phyloP scores from a whole-genome alignment of 2,329 filamentous ascomycete genomes.

The Alternaria sp. region DNA sequence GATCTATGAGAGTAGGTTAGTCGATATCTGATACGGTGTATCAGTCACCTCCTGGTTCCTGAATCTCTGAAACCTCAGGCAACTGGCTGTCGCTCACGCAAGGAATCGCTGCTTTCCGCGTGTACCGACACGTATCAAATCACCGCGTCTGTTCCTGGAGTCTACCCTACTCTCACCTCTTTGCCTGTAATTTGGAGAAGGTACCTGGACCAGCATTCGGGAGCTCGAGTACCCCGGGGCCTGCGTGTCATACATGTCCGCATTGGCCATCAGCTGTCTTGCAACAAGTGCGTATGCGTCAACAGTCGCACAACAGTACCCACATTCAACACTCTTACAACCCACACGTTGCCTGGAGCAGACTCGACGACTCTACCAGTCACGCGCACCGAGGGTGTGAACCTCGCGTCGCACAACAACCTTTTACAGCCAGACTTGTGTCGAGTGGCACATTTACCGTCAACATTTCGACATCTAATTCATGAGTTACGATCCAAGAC shows the following conservation, averaged over 20 bases:
- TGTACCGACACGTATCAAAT: constrained; percentile 22
- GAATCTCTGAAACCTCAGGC: constrained; percentile 25
- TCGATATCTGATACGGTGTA: constrained; percentile 30
- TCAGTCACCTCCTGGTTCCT: constrained; percentile 17
- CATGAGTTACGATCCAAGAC: constrained; percentile 48
- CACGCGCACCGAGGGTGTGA: not conserved
- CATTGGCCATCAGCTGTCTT: constrained; percentile 21
- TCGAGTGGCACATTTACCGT: constrained; percentile 42
- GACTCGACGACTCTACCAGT: not conserved
- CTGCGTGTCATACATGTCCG: constrained; percentile 16
- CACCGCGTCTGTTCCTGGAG: constrained; percentile 23
- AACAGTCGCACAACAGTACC: constrained; percentile 17
- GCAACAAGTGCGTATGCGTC: constrained; percentile 12
- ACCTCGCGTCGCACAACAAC: not conserved
- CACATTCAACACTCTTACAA: not conserved
- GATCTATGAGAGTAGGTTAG: constrained; percentile 32
- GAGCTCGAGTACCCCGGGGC: constrained; percentile 7
- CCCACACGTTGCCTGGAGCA: constrained; percentile 6
- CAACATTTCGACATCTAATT: constrained; percentile 37
- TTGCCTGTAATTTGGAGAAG: constrained; percentile 11
- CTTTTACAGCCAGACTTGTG: constrained; percentile 29
- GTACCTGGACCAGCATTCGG: constrained; percentile 14
- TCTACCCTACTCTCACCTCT: constrained; percentile 14
- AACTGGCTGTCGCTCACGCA: constrained; percentile 25
- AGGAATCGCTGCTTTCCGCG: constrained; percentile 35